Base-by-base conservation (phyloP, 805 yeast species). In the Kodamaea jinghongensis region DNA sequence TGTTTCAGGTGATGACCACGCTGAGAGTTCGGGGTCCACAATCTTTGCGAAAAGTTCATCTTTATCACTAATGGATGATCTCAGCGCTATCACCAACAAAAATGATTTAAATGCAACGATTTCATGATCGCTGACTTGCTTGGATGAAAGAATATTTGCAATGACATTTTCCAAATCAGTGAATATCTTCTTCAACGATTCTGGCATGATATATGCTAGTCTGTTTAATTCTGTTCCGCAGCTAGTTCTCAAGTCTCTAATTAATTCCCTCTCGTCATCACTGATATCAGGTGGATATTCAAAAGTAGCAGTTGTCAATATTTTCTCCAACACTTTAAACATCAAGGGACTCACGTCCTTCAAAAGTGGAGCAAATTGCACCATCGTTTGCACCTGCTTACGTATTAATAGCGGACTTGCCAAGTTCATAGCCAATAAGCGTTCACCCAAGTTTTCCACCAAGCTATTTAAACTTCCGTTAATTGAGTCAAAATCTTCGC, bases 161-260 rank as follows among this genome's bases (percentile, higher is more conserved):
- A 95, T 82, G 0, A 86, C 97, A 33, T 70, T 71, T 58, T 95
- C 97, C 39, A 93, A 65, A 51, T 91, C 96, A 28, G 76, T 77
- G 49, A 86, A 82, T 9, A 91, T 89, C 47, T 77, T 79, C 59
- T 83, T 85, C 49, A 93, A 70, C 0, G 95, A 78, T 50, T 86
- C 96, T 0, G 99, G 98, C 85, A 93, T 90, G 58, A 95, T 73
- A 59, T 90, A 84, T 1, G 97, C 99, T 61, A 93, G 75, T 55
- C 99, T 71, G 60, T 93, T 91, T 42, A 93, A 71, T 61, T 93
- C 99, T 0, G 96, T 88, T 30, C 97, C 99, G 60, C 96, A 86
- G 37, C 89, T 83, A 2, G 93, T 84, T 51, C 97, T 75, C 49
- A 95, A 68, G 54, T 93, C 98, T 43, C 95, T 77, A 31, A 93